These are phyloP conservation scores for Cyberlindnera xylosilytica DNA, from an alignment of 805 yeast species.

Conservation along the genomic window DNA sequence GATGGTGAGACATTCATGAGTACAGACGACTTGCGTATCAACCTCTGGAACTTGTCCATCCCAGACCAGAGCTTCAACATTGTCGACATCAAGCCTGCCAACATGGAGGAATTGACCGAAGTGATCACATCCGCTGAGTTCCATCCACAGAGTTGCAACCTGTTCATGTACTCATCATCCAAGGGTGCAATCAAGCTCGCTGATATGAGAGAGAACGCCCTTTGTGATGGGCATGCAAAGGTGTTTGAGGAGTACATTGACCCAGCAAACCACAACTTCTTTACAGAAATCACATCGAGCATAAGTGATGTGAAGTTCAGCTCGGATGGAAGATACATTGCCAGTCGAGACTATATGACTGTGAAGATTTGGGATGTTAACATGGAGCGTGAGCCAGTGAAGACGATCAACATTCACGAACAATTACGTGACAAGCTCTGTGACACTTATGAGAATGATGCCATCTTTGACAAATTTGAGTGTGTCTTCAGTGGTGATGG, in stretches of 20 bases:
- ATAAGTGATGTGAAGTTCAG: slow-evolving; percentile 93
- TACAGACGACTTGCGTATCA: slow-evolving; percentile 92
- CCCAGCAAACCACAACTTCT: slow-evolving; percentile 89
- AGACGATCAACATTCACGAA: slow-evolving; percentile 94
- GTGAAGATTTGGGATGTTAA: slow-evolving; percentile 98
- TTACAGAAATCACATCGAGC: slow-evolving; percentile 93
- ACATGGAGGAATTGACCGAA: slow-evolving; percentile 98
- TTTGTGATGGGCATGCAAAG: slow-evolving; percentile 87
- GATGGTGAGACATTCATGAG: slow-evolving; percentile 95
- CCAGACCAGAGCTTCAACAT: slow-evolving; percentile 96
- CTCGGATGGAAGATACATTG: slow-evolving; percentile 89
- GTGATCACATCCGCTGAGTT: slow-evolving; percentile 96
- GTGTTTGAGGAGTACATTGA: slow-evolving; percentile 91
- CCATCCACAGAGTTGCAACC: slow-evolving; percentile 89
- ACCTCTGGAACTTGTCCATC: slow-evolving; percentile 91
- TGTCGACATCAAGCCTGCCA: slow-evolving; percentile 95
- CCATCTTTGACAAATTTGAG: slow-evolving; percentile 97
- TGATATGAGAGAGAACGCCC: slow-evolving; percentile 93
- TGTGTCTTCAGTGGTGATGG: slow-evolving; percentile 94
- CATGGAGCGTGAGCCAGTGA: slow-evolving; percentile 93
- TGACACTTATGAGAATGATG: slow-evolving; percentile 97
- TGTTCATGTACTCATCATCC: slow-evolving; percentile 91
- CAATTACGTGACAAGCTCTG: slow-evolving; percentile 89
- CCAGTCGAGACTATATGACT: slow-evolving; percentile 95
- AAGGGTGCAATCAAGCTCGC: slow-evolving; percentile 94